Base-by-base conservation (phyloP, 2,329 filamentous ascomycete species). In the Dendryphion nanum region DNA sequence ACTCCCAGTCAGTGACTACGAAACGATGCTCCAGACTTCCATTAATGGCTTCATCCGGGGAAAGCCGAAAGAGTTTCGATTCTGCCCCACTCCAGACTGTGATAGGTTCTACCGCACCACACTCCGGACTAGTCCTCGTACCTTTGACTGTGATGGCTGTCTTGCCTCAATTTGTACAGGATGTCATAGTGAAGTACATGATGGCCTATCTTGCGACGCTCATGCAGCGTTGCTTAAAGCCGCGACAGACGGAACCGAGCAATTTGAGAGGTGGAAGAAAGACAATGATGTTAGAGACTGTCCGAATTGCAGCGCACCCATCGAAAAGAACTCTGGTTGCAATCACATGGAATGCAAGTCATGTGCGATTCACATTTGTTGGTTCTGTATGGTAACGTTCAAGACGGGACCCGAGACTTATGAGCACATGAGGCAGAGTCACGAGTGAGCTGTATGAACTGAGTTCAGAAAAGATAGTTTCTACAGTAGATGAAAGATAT, bases 61-160 rank as follows among this genome's bases (percentile, higher is more conserved):
- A 12, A 36, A 23, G 16, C 35, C 45, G 3, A 36, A 33, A 18
- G 28, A 38, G 13, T 55, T 46, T 29, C 48, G 45, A 18, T 38
- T 51, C 17, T 52, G 51, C 32, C 42, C 44, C 4, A 48, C 41
- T 2, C 41, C 50, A 15, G 48, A 55, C 30, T 55, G 52, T 35
- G 33, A 40, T 15, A 37, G 41, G 35, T 37, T 55, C 19, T 53
- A 53, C 32, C 17, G 39, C 6, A 39, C 15, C 24, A 33, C 45
- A 14, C 35, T 21, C 15, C 33, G 19, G 26, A 18, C 17, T 18
- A 38, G 23, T 10, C 16, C 41, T 13, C 39, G 34, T 16, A 37
- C 40, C 21, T 53, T 52, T 34, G 41, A 42, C 5, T 55, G 52
- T 26, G 44, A 37, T 14, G 45, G 33, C 17, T 52, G 48, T 30